These are phyloP conservation scores for Pleurotus pulmonarius DNA, from an alignment of 768 basidiomycete genomes.

Conservation along the genomic window DNA sequence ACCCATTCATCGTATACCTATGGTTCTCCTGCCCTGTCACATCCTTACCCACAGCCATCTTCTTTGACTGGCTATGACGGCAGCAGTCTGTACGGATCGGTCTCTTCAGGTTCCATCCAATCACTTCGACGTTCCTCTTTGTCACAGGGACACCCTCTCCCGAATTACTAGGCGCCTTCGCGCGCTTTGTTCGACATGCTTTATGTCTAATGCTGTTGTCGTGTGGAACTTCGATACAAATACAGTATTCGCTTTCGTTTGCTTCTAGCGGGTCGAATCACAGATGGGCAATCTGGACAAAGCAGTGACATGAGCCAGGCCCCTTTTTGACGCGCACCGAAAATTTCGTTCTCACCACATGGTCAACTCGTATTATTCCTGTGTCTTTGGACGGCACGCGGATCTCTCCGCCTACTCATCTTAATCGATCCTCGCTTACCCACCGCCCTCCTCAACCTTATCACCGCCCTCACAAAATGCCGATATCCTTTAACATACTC, in stretches of 20 bases:
- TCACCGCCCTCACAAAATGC: background rate
- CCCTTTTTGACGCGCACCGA: background rate
- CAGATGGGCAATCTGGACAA: background rate
- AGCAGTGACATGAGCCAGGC: background rate
- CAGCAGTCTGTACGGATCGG: background rate
- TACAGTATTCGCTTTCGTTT: background rate
- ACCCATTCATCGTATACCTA: constrained; percentile 1
- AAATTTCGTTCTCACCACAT: constrained; percentile 5
- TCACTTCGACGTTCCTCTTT: constrained; percentile 1
- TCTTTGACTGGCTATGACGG: background rate
- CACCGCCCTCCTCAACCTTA: background rate
- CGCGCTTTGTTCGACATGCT: background rate
- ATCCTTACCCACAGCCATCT: background rate
- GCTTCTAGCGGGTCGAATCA: background rate
- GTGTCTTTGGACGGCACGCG: background rate
- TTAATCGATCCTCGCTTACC: background rate
- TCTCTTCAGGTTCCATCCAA: background rate
- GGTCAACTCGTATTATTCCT: background rate
- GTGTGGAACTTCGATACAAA: background rate
- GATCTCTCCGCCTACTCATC: background rate
- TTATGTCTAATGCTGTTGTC: background rate
- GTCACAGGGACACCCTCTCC: background rate
- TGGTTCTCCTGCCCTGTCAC: constrained; percentile 4
- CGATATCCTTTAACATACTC: constrained; percentile 1
- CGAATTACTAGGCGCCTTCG: background rate